Base-by-base conservation (phyloP, 169 alveolate genomes). In the Nephromyces sp. region DNA sequence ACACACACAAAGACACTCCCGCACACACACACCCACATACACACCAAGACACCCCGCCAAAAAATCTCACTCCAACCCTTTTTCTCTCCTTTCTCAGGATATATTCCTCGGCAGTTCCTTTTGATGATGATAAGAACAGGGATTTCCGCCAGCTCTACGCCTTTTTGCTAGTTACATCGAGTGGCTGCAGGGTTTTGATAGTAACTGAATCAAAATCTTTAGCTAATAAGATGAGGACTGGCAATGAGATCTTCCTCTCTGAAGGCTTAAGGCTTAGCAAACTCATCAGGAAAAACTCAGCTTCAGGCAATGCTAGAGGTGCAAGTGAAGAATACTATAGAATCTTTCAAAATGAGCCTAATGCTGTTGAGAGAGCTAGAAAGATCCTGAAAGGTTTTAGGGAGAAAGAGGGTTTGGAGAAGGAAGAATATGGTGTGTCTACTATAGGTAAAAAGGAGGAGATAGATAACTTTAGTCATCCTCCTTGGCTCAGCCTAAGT, bases 401-500 rank as follows among this genome's bases (percentile, higher is more conserved):
- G 21, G 72, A 63, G 8, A 63, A 24, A 52, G 33, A 24, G 72
- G 21, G 63, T 52, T 24, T 15, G 15, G 73, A 6, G 22, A n/a
- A n/a, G 6, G 21, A 15, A 15, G 32, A 66, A 6, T 6, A 35
- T 15, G 73, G 32, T 32, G 72, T 6, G 33, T 34, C 6, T n/a
- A n/a, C 15, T 63, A 73, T 8, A 52, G 15, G 6, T 21, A 22
- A 35, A 3, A 3, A 21, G 70, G 35, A 21, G 15, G 15, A 0
- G 0, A 51, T 2, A 0, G 61, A 25, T 30, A 31, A 28, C 22
- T 24, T 27, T 43, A 78, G 72, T 21, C 77, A 77, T 25, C 79
- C 80, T n/a, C 80, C 85, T 0, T 78, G 87, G 86, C 53, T 82
- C 27, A 83, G 83, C 21, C 52, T 78, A 15, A 73, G 68, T 8